A percentile compares a stretch with the other conserved stretches of the same genome.
Evolutionary conservation across 345 rosid species (phyloP).

Genomic region (Triadica sebifera): DNA sequence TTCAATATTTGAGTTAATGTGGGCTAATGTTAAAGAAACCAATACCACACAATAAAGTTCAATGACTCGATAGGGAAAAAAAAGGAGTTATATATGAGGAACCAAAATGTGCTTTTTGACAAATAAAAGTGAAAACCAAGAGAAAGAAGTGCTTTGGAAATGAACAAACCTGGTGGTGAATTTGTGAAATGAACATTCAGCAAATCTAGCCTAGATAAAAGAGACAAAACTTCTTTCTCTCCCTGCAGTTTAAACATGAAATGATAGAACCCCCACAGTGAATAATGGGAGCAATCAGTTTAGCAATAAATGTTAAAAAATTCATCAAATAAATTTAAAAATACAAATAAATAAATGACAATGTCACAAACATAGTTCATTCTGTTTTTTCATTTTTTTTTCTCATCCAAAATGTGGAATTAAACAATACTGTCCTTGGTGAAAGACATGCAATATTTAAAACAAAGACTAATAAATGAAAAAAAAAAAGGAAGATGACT

Average conservation of each 20-base stretch:
- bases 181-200: constrained; percentile 56
- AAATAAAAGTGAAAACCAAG: no score
- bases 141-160: constrained; percentile 10
- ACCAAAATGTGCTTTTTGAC: no score
- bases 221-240: constrained; percentile 81
- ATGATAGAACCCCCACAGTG: background rate
- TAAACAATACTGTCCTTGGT: background rate
- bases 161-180: constrained; percentile 62
- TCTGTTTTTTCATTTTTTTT: no score
- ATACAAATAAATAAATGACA: background rate
- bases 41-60: no score
- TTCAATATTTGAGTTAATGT: no score
- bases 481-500: background rate
- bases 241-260: constrained; percentile 44
- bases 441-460: background rate
- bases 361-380: background rate
- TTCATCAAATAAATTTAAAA: background rate
- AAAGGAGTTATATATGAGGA: no score
- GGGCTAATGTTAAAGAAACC: no score
- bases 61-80: no score
- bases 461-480: background rate
- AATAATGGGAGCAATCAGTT: background rate
- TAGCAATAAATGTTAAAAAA: background rate
- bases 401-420: background rate
- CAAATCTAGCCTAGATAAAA: constrained; percentile 77